Evolutionary conservation across 164 flowering plant genomes (phyloP), one percentile per base, ranked within the genome.

Genomic region (Vitis rotundifolia): DNA sequence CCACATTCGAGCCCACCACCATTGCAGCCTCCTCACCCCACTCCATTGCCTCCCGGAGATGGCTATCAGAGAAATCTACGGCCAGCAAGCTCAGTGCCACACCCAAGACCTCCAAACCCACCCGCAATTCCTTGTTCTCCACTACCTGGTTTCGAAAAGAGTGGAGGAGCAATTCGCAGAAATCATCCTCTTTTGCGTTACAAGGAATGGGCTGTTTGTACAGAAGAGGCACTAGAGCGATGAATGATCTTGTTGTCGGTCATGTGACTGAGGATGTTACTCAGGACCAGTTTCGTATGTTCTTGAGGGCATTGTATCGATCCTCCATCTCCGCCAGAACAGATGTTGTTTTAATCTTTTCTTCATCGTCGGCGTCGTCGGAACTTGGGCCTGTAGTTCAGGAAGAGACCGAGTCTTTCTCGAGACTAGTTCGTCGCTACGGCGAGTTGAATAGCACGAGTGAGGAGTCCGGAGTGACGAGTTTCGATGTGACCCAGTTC

Each of bases 121-220:
- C 6, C 18, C 12, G 26, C 29, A 28, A 66, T 19, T 9, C 63
- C 4, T 15, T 29, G 1, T n/a, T 59, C 18, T n/a, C 52, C 2
- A 54, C 77, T 1, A 19, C 73, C 11, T 67, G 53, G 59, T 54
- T 61, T 8, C 1, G 13, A 2, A 19, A 18, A 52, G 19, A 60
- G 52, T 77, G 71, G 75, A 37, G 47, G 29, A 13, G 5, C 14
- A 58, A 49, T 16, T 1, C 53, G 3, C n/a, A 6, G 8, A n/a
- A 1, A 11, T 3, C 9, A 15, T 9, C 47, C 29, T 52, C 59
- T 2, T 28, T 66, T 49, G 97, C 98, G 26, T 79, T 94, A 57
- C 96, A 94, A 52, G 84, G 95, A 10, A 78, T 94, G 94, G 98
- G 98, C 2, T 75, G 73, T 59, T 66, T 91, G 71, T 89, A 76